Evolutionary conservation across 148 eudicot genomes (phyloP).

Genomic region (Cornus suecica): DNA sequence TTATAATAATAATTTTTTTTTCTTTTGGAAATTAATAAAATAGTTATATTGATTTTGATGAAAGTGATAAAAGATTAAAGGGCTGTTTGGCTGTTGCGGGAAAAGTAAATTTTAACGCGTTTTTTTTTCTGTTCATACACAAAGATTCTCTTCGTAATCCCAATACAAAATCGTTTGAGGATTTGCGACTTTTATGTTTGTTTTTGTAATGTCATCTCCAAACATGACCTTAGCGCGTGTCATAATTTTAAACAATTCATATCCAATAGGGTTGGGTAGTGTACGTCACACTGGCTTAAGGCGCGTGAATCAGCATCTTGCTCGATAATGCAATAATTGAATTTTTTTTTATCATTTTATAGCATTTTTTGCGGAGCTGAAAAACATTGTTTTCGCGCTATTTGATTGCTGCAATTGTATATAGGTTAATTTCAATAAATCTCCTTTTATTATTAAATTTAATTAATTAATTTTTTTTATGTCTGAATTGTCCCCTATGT

Average conservation of each 20-base stretch:
- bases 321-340: not conserved
- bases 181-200: not conserved
- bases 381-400: too few species aligned
- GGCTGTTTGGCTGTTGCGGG: constrained; percentile 1
- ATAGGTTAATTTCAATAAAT: too few species aligned
- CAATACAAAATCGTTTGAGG: not conserved
- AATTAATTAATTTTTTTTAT: too few species aligned
- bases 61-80: not conserved
- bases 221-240: not conserved
- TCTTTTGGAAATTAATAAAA: too few species aligned
- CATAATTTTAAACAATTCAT: not conserved
- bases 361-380: not conserved
- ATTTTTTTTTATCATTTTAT: too few species aligned
- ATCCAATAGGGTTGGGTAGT: not conserved
- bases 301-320: not conserved
- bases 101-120: not conserved
- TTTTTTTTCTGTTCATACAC: not conserved
- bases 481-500: too few species aligned
- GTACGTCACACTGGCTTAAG: not conserved
- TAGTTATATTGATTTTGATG: too few species aligned
- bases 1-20: too few species aligned
- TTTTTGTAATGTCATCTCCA: not conserved
- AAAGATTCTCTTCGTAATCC: not conserved
- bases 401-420: not conserved
- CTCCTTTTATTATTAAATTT: too few species aligned